Conservation (phyloP, 1,284 basidiomycete species). For the Malassezia japonica region DNA sequence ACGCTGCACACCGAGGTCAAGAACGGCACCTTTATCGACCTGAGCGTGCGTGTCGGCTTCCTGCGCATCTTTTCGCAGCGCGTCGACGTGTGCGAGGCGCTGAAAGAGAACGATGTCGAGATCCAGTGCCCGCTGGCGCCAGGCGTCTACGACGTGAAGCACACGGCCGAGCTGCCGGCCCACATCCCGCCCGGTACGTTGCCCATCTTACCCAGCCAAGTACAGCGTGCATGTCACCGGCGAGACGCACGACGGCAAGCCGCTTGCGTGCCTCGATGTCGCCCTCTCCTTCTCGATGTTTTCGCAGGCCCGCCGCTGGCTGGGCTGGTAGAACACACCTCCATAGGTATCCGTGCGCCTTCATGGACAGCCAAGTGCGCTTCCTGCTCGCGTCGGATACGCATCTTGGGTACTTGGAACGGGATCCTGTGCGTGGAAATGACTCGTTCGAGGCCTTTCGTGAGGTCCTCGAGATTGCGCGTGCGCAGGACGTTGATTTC, state of each 20-base stretch:
- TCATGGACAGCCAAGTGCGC: too few species aligned
- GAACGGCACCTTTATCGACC: slow-evolving; percentile 39
- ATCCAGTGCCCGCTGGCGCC: slow-evolving; percentile 39
- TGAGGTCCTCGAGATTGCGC: slow-evolving; percentile 82
- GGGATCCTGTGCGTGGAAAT: slow-evolving; percentile 84
- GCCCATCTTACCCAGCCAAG: slow-evolving; percentile 58
- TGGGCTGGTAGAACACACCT: neutral
- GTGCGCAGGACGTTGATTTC: slow-evolving; percentile 56
- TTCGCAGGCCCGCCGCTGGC: neutral
- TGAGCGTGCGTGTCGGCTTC: slow-evolving; percentile 42
- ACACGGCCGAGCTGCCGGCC: slow-evolving; percentile 39
- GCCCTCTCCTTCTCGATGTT: slow-evolving; percentile 3
- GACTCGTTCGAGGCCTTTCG: slow-evolving; percentile 91
- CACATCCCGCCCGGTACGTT: slow-evolving; percentile 37
- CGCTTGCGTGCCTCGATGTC: slow-evolving; percentile 3
- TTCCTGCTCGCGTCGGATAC: slow-evolving; percentile 41
- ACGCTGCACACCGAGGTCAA: slow-evolving; percentile 8
- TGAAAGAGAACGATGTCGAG: slow-evolving; percentile 33
- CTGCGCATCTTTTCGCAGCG: slow-evolving; percentile 33
- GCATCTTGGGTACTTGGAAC: slow-evolving; percentile 78
- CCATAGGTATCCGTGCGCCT: too few species aligned
- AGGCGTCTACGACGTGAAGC: slow-evolving; percentile 35
- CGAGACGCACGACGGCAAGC: slow-evolving; percentile 61
- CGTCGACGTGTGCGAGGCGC: slow-evolving; percentile 40
- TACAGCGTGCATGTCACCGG: slow-evolving; percentile 67